These are phyloP conservation scores for Trichosanthes truncata DNA, from an alignment of 306 rosid species.

Conservation along the genomic window DNA sequence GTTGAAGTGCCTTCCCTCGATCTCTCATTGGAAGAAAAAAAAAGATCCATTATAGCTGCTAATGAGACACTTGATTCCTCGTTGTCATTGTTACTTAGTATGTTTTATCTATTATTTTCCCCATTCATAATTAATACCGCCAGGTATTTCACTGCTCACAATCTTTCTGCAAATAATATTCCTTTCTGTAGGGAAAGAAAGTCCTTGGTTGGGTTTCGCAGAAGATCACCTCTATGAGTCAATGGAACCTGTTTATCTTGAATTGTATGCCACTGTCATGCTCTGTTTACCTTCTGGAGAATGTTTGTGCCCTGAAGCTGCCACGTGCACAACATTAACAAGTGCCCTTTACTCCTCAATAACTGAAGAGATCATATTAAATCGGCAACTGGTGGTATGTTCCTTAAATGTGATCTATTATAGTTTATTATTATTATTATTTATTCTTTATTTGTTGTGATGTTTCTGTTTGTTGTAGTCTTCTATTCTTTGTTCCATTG, in stretches of 20 bases:
- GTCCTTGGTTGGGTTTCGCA: slow-evolving; percentile 54
- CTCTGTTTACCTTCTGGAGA: slow-evolving; percentile 93
- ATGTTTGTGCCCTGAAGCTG: slow-evolving; percentile 82
- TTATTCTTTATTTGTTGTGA: background rate
- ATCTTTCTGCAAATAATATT: slow-evolving; percentile 1
- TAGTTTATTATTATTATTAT: background rate
- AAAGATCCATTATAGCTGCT: slow-evolving; percentile 59
- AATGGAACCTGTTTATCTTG: slow-evolving; percentile 56
- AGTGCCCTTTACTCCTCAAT: slow-evolving; percentile 79
- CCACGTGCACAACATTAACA: slow-evolving; percentile 64
- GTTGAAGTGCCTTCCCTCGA: slow-evolving; percentile 49
- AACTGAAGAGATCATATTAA: slow-evolving; percentile 53
- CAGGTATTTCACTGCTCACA: background rate
- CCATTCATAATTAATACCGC: background rate
- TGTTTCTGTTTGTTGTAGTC: background rate
- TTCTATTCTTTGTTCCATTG: background rate
- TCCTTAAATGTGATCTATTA: slow-evolving; percentile 1
- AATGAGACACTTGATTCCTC: slow-evolving; percentile 68
- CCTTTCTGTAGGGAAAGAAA: slow-evolving; percentile 51
- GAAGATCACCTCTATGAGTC: slow-evolving; percentile 37
- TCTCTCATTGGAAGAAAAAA: slow-evolving; percentile 73
- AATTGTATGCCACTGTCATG: slow-evolving; percentile 86
- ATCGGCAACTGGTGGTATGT: slow-evolving; percentile 63
- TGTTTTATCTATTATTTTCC: slow-evolving; percentile 16
- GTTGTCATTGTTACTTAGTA: slow-evolving; percentile 65